Evolutionary conservation across 352 stramenopile genomes (phyloP).

Genomic region (Phytophthora syringae): DNA sequence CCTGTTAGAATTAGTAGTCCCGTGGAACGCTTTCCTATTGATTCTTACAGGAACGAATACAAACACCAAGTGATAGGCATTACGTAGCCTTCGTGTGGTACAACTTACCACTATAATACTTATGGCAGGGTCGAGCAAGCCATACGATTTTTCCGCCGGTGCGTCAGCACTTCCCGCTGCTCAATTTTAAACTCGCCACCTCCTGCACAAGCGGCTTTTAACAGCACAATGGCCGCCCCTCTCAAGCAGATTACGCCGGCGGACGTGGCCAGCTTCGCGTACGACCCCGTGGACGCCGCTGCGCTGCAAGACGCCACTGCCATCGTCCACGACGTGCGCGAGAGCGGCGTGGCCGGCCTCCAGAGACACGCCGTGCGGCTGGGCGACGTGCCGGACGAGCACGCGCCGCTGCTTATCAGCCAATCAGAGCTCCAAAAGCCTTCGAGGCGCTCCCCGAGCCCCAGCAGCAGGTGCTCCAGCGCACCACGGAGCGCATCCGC

Average conservation of each 20-base stretch:
- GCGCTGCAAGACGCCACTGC: constrained; percentile 66
- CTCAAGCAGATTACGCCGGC: constrained; percentile 76
- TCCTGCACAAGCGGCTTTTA: background rate
- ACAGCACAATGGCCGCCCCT: constrained; percentile 35
- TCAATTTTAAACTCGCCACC: constrained; percentile 4
- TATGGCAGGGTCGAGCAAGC: too few relatives aligned
- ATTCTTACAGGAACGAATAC: too few relatives aligned
- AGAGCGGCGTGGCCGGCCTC: constrained; percentile 52
- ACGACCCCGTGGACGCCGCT: constrained; percentile 74
- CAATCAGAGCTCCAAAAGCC: constrained; percentile 79
- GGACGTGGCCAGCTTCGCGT: constrained; percentile 79
- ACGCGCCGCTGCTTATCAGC: constrained; percentile 58
- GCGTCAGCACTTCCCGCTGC: too few relatives aligned
- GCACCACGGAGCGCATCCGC: constrained; percentile 91
- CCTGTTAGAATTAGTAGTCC: too few relatives aligned
- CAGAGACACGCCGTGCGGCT: constrained; percentile 67
- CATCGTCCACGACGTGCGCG: constrained; percentile 78
- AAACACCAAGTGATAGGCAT: too few relatives aligned
- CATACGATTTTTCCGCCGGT: constrained; percentile 26
- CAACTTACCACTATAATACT: too few relatives aligned
- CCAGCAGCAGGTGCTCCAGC: constrained; percentile 87
- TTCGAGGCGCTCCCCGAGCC: constrained; percentile 76
- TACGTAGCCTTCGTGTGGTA: too few relatives aligned
- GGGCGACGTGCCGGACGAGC: constrained; percentile 57
- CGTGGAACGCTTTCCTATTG: too few relatives aligned